Percentiles rank a stretch among this genome's conserved stretches.
phyloP scores from a whole-genome alignment of 306 rosid genomes.

The Hylodesmum podocarpum region DNA sequence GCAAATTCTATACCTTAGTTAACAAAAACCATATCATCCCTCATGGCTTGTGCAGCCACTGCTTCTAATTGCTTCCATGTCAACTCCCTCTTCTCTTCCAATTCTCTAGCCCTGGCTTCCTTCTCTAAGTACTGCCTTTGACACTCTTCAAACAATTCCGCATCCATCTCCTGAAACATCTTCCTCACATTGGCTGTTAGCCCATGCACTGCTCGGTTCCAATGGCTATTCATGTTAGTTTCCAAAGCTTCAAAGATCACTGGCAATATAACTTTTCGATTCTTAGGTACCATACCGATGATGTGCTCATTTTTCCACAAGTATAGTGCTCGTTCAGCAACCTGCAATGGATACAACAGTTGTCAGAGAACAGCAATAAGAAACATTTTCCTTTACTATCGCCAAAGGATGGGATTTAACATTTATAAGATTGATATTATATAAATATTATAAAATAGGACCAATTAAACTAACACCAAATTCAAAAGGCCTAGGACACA shows the following conservation, averaged over 20 bases:
- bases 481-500: constrained; percentile 9
- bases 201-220: constrained; percentile 56
- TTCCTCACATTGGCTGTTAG: constrained; percentile 54
- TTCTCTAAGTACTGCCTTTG: constrained; percentile 45
- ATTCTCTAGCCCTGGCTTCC: constrained; percentile 41
- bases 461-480: constrained; percentile 15
- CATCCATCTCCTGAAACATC: constrained; percentile 64
- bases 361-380: constrained; percentile 5
- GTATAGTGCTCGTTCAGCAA: constrained; percentile 68
- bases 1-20: constrained; percentile 36
- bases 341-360: constrained; percentile 43
- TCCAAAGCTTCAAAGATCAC: constrained; percentile 60
- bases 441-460: constrained; percentile 2
- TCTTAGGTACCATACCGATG: constrained; percentile 50
- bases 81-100: constrained; percentile 52
- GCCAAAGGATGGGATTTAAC: not conserved
- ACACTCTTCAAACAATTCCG: constrained; percentile 55
- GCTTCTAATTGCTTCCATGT: constrained; percentile 68
- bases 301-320: constrained; percentile 71
- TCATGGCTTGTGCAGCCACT: constrained; percentile 51
- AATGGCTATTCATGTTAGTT: constrained; percentile 59
- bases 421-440: not conserved
- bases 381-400: not conserved
- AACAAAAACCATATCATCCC: constrained; percentile 58
- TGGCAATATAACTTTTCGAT: constrained; percentile 56